Evolutionary conservation across 169 alveolate species (phyloP).

Genomic region (Plasmodium ovale): DNA sequence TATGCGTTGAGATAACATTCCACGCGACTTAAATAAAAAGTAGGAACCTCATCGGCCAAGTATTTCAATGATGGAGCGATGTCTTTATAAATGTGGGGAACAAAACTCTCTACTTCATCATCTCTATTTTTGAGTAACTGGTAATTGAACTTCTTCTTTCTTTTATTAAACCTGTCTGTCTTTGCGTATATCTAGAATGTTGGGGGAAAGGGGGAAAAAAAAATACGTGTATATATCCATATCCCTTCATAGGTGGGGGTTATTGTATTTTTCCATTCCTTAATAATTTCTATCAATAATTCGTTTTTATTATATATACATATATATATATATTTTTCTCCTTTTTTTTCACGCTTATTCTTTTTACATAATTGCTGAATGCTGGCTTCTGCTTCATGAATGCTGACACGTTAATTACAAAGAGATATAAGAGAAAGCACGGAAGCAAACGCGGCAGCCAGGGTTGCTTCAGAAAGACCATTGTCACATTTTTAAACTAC

Average conservation of each 20-base stretch:
- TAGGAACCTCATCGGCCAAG: constrained; percentile 62
- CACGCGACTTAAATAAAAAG: background rate
- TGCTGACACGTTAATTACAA: constrained; percentile 21
- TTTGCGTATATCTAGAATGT: constrained; percentile 47
- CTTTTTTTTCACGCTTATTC: background rate
- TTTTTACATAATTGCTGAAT: constrained; percentile 31
- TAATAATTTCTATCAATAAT: constrained; percentile 50
- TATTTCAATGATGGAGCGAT: constrained; percentile 63
- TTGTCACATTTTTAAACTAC: constrained; percentile 36
- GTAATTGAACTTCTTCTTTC: constrained; percentile 25
- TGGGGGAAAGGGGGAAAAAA: too few relatives aligned
- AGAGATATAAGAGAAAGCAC: constrained; percentile 14
- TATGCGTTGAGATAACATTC: too few relatives aligned
- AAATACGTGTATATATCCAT: too few relatives aligned
- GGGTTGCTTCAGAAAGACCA: constrained; percentile 29
- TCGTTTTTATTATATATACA: constrained; percentile 18
- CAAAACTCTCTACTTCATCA: constrained; percentile 48
- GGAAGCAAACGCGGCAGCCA: too few relatives aligned
- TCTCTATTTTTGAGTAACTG: constrained; percentile 38
- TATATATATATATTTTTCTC: background rate
- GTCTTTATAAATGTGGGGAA: constrained; percentile 72
- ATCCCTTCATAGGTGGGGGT: too few relatives aligned
- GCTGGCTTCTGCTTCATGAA: constrained; percentile 20
- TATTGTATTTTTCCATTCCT: too few relatives aligned
- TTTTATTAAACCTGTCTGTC: constrained; percentile 49